Evolutionary conservation across 495 filamentous ascomycete species (phyloP), one percentile per base, ranked within the genome.

Genomic region (Penicillium arizonense): DNA sequence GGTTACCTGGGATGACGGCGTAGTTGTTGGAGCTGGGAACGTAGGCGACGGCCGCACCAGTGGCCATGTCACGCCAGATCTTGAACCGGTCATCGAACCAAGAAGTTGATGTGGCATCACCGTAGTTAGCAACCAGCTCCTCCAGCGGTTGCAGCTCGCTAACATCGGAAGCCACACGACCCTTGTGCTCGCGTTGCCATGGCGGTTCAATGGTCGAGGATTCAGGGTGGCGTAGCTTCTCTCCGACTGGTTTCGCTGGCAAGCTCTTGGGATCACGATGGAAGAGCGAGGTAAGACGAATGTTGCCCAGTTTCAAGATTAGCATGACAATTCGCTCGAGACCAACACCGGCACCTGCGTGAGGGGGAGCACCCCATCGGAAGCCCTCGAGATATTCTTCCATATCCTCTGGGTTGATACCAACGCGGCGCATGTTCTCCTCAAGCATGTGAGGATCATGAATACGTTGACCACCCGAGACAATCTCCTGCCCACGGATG

Each of bases 401-500:
- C 84, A 96, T 90, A 10, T 77, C 72, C 8, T 81, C 77, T 1
- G 88, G 88, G 53, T 91, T 83, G 32, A 96, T 83, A 35, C 89
- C 89, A 18, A 82, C 75, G 24, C 78, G 78, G 56, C 82, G 80
- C 88, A 97, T 90, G 39, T 87, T 85, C 55, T 87, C 80, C 32
- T 85, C 77, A n/a, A 96, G 76, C 59, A 89, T 80, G 21, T 77
- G 69, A 1, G 90, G 78, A 48, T 91, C 84, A 67, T 97, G 89
- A 55, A 96, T 89, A 82, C 92, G 89, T 67, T 96, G 91, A 8
- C 91, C 92, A 45, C 92, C 91, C 2, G 87, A 89, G 4, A 93
- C 84, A 55, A 96, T 96, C 66, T 96, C 92, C 64, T 97, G 92
- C 5, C 92, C 92, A 10, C 92, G 89, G 46, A 96, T 79, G 73